A percentile compares a stretch with the other conserved stretches of the same genome.
Conservation (phyloP, 805 yeast genomes). For the Scheffersomyces amazonensis region DNA sequence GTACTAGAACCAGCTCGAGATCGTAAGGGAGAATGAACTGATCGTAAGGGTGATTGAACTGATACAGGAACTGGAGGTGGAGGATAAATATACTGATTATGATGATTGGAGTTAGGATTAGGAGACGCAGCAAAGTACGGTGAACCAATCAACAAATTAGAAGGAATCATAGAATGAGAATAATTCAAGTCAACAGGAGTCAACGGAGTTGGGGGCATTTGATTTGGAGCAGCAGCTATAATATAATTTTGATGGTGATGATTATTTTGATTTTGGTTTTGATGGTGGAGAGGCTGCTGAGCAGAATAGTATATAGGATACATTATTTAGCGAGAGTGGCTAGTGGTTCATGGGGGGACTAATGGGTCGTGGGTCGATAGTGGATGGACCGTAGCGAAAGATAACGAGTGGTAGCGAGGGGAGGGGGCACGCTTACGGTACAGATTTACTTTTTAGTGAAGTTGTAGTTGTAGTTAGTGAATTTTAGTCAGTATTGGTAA, state of each 20-base stretch:
- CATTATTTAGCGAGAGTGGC: no score
- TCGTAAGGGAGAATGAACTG: constrained; percentile 1
- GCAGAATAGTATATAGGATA: no score
- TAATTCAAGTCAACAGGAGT: constrained; percentile 61
- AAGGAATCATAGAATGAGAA: constrained; percentile 61
- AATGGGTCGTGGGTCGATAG: no score
- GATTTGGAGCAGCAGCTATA: constrained; percentile 1
- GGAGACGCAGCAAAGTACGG: constrained; percentile 50
- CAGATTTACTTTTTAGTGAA: no score
- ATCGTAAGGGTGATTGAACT: constrained; percentile 15
- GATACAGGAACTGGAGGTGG: constrained; percentile 7
- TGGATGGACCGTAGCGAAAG: no score
- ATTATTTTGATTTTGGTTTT: neutral
- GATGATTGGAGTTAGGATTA: constrained; percentile 4
- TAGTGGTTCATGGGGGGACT: no score
- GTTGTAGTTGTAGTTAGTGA: no score
- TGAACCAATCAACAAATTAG: constrained; percentile 57
- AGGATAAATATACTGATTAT: constrained; percentile 9
- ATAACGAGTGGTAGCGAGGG: no score
- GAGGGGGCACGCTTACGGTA: no score
- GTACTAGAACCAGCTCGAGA: constrained; percentile 13
- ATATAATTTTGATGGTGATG: neutral
- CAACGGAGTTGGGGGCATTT: no score
- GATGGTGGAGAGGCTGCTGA: constrained; percentile 4
- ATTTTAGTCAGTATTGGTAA: no score